Evolutionary conservation across 805 yeast species (phyloP).

Genomic region (Candida jianshihensis): DNA sequence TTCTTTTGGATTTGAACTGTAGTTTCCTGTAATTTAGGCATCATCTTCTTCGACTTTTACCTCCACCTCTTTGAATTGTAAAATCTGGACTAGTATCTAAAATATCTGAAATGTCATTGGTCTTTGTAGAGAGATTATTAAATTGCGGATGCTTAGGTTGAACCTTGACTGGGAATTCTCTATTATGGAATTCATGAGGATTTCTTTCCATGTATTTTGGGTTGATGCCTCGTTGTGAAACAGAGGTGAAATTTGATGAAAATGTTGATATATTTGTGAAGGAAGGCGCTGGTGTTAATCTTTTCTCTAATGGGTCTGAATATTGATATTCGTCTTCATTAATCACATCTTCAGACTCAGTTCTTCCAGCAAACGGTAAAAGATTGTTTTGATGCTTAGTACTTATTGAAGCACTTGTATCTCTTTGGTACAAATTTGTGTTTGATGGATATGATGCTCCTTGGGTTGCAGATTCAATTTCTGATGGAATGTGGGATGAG

Average conservation of each 20-base stretch:
- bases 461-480: constrained; percentile 1
- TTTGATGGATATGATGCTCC: no score
- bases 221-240: constrained; percentile 68
- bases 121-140: background rate
- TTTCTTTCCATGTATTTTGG: constrained; percentile 39
- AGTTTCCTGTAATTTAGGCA: no score
- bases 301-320: constrained; percentile 18
- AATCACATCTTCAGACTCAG: constrained; percentile 7
- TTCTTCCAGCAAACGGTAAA: constrained; percentile 12
- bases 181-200: constrained; percentile 14
- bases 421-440: constrained; percentile 10
- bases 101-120: constrained; percentile 11
- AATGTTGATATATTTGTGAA: constrained; percentile 25
- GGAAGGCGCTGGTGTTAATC: constrained; percentile 24
- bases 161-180: no score
- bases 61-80: constrained; percentile 5
- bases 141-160: no score
- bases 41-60: constrained; percentile 2
- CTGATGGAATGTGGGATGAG: constrained; percentile 17
- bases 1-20: no score
- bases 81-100: constrained; percentile 20
- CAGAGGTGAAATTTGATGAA: constrained; percentile 64
- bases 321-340: constrained; percentile 13
- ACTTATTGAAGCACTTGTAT: constrained; percentile 7
- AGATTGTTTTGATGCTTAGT: background rate